Evolutionary conservation across 2,329 filamentous ascomycete genomes (phyloP).

Genomic region (Knufia fluminis): DNA sequence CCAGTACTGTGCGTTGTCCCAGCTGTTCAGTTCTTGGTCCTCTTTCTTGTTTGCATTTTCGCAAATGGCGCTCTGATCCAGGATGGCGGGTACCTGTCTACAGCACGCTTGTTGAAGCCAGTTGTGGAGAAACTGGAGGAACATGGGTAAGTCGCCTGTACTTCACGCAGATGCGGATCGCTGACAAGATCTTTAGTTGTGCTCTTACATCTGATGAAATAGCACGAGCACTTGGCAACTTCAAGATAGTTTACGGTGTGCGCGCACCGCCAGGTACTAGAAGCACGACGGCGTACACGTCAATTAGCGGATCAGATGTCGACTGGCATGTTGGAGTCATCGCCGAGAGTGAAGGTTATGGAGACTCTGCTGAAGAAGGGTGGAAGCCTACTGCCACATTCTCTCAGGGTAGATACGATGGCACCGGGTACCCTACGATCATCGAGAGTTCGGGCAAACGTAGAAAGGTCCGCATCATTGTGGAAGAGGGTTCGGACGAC

Average conservation of each 20-base stretch:
- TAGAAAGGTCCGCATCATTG: background rate
- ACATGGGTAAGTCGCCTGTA: slow-evolving; percentile 11
- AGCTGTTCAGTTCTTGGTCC: slow-evolving; percentile 15
- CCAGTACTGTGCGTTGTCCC: slow-evolving; percentile 19
- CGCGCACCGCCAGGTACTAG: slow-evolving; percentile 12
- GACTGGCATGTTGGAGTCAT: slow-evolving; percentile 18
- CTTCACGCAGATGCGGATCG: no score
- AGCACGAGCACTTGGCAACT: slow-evolving; percentile 14
- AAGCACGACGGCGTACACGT: background rate
- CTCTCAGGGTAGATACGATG: slow-evolving; percentile 8
- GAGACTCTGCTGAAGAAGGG: slow-evolving; percentile 5
- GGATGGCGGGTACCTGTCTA: slow-evolving; percentile 18
- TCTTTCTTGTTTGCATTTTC: slow-evolving; percentile 19
- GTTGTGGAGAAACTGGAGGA: slow-evolving; percentile 20
- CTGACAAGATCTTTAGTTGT: no score
- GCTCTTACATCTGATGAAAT: slow-evolving; percentile 14
- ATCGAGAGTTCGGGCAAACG: background rate
- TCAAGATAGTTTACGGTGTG: slow-evolving; percentile 21
- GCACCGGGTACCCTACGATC: background rate
- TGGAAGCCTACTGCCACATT: slow-evolving; percentile 5
- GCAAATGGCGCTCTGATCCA: slow-evolving; percentile 22
- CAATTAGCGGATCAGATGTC: background rate
- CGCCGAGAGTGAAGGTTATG: slow-evolving; percentile 17
- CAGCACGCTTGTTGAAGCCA: slow-evolving; percentile 19
- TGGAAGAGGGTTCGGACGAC: background rate